Conservation (phyloP, 176 grass and related monocot genomes). For the Elymus sibiricus region DNA sequence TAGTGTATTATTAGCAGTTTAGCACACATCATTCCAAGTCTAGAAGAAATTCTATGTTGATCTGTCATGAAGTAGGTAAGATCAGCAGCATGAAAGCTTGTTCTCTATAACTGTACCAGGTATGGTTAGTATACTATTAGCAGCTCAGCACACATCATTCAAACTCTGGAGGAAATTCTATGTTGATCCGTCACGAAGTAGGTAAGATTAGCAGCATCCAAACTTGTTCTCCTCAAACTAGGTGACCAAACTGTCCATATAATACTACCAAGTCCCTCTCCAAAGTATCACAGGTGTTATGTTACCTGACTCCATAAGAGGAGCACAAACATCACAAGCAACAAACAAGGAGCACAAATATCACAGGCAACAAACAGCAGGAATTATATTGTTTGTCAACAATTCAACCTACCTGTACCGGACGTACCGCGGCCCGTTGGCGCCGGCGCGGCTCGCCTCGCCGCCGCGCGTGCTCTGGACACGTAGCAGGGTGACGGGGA, state of each 20-base stretch:
- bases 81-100: not conserved
- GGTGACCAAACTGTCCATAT: not conserved
- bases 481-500: constrained; percentile 78
- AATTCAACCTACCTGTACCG: constrained; percentile 36
- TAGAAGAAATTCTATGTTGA: not conserved
- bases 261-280: not conserved
- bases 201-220: not conserved
- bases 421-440: not conserved
- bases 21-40: not conserved
- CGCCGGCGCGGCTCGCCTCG: not conserved
- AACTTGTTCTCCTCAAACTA: not conserved
- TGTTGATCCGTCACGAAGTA: not conserved
- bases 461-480: constrained; percentile 33
- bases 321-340: not conserved
- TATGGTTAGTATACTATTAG: not conserved
- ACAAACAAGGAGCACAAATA: not conserved
- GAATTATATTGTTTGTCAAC: not conserved
- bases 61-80: not conserved
- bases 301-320: not conserved
- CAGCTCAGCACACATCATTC: not conserved
- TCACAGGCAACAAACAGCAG: not conserved
- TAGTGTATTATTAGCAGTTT: not conserved
- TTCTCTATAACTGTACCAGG: not conserved
- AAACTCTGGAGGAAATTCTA: not conserved
- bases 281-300: not conserved